Evolutionary conservation across 306 rosid species (phyloP).

Genomic region (Styphnolobium japonicum): DNA sequence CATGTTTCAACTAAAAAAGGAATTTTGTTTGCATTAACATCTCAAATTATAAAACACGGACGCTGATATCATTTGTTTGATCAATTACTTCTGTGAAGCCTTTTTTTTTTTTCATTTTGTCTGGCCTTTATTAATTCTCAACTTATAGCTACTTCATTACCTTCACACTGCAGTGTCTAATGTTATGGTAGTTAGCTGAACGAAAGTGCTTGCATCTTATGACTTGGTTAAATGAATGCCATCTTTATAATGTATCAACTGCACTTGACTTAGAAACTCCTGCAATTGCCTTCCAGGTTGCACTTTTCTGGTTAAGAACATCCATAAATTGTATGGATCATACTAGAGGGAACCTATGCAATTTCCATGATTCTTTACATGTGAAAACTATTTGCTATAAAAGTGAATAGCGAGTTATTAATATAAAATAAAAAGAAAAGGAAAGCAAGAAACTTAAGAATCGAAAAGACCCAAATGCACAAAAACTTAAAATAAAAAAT

Average conservation of each 20-base stretch:
- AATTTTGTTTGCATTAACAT: constrained; percentile 4
- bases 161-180: not conserved
- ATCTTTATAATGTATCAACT: not conserved
- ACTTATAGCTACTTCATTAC: not conserved
- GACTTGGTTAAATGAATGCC: not conserved
- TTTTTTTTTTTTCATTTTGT: not conserved
- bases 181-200: not conserved
- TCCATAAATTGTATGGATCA: not conserved
- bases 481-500: too few species aligned
- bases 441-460: too few species aligned
- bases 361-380: not conserved
- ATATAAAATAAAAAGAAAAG: too few species aligned
- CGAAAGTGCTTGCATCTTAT: not conserved
- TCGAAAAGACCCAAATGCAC: too few species aligned
- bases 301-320: too few species aligned
- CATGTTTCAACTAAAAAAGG: not conserved
- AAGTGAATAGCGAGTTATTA: too few species aligned
- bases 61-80: not conserved
- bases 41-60: not conserved
- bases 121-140: not conserved
- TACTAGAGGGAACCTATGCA: not conserved
- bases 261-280: not conserved
- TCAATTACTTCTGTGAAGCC: not conserved
- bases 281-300: not conserved
- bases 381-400: not conserved